These are phyloP conservation scores for Penicillium manginii DNA, from an alignment of 495 filamentous ascomycete genomes.

Conservation along the genomic window DNA sequence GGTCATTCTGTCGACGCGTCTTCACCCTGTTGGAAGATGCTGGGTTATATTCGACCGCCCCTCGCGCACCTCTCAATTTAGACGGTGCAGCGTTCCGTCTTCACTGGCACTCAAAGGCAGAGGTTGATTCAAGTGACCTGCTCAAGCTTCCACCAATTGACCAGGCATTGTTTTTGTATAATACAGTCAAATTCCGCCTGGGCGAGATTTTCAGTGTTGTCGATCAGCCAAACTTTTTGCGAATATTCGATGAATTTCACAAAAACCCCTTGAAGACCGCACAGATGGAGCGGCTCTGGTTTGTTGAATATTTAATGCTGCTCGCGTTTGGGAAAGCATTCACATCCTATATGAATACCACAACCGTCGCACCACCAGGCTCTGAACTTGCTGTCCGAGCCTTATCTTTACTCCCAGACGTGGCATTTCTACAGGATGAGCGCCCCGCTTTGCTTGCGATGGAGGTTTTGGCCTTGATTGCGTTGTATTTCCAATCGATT, in stretches of 20 bases:
- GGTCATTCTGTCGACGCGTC: slow-evolving; percentile 4
- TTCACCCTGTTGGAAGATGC: slow-evolving; percentile 1
- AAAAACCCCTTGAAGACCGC: background rate
- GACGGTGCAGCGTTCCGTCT: background rate
- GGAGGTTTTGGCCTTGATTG: background rate
- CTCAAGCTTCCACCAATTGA: background rate
- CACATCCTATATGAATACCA: background rate
- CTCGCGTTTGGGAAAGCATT: slow-evolving; percentile 4
- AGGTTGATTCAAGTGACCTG: background rate
- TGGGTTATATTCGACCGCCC: background rate
- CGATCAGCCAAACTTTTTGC: background rate
- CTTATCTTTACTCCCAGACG: slow-evolving; percentile 2
- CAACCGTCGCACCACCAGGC: no score
- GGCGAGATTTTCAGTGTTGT: slow-evolving; percentile 6
- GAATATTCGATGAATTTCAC: background rate
- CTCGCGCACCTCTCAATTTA: background rate
- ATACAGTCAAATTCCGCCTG: slow-evolving; percentile 3
- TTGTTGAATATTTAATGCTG: slow-evolving; percentile 3
- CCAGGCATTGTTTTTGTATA: background rate
- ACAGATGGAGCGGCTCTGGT: background rate
- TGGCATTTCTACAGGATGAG: slow-evolving; percentile 4
- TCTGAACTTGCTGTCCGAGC: background rate
- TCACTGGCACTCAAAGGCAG: background rate
- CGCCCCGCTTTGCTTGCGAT: slow-evolving; percentile 1
- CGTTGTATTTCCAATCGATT: background rate